phyloP scores from a whole-genome alignment of 345 rosid genomes.

The Clarkia xantiana region DNA sequence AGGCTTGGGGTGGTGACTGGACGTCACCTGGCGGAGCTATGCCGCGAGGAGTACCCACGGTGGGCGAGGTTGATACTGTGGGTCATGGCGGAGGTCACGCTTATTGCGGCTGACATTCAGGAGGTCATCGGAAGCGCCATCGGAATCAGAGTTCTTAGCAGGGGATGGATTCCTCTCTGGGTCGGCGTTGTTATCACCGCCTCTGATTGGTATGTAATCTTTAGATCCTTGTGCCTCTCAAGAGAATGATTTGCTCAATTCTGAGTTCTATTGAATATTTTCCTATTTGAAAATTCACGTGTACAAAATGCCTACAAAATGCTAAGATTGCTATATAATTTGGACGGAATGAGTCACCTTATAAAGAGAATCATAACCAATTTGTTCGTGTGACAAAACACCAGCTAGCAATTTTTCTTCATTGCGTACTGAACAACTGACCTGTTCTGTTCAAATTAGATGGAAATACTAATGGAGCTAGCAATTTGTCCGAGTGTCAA shows the following conservation, averaged over 20 bases:
- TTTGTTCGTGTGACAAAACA: too few species aligned
- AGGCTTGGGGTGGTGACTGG: slow-evolving; percentile 94
- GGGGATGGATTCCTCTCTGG: slow-evolving; percentile 77
- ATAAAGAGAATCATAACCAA: too few species aligned
- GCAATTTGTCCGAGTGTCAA: too few species aligned
- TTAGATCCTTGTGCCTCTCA: background rate
- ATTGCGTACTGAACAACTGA: too few species aligned
- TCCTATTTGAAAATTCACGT: too few species aligned
- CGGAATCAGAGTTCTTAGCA: slow-evolving; percentile 81
- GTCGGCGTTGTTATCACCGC: slow-evolving; percentile 87
- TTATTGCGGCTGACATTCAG: slow-evolving; percentile 90
- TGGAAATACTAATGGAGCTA: too few species aligned
- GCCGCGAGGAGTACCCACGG: slow-evolving; percentile 70
- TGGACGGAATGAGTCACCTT: too few species aligned
- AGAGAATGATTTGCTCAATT: background rate
- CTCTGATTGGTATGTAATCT: slow-evolving; percentile 42
- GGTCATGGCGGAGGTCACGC: slow-evolving; percentile 90
- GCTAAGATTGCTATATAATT: too few species aligned
- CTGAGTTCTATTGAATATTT: background rate
- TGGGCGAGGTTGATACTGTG: slow-evolving; percentile 76
- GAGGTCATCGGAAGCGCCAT: slow-evolving; percentile 96
- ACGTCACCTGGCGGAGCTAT: slow-evolving; percentile 78
- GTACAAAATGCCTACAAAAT: too few species aligned
- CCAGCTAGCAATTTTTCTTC: too few species aligned
- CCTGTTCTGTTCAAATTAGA: too few species aligned